Evolutionary conservation across 2,329 filamentous ascomycete genomes (phyloP).

Genomic region (Stemphylium lycopersici): DNA sequence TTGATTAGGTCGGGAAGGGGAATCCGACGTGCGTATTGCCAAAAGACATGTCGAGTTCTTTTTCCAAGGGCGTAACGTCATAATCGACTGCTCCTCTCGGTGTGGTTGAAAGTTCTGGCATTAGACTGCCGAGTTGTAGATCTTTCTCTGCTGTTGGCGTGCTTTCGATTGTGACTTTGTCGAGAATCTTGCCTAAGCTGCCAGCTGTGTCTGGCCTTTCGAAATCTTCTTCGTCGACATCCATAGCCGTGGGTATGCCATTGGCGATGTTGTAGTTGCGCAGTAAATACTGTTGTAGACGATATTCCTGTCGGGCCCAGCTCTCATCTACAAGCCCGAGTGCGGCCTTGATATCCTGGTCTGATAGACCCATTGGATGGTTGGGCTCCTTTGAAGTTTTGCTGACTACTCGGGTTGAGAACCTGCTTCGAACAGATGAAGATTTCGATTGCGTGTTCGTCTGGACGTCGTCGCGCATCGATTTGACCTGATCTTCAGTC

Average conservation of each 20-base stretch:
- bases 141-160: constrained; percentile 53
- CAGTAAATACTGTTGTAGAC: constrained; percentile 54
- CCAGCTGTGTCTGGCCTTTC: constrained; percentile 51
- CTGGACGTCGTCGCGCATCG: constrained; percentile 52
- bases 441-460: constrained; percentile 36
- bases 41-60: constrained; percentile 42
- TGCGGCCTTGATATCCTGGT: constrained; percentile 59
- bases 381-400: constrained; percentile 33
- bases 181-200: constrained; percentile 51
- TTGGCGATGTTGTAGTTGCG: constrained; percentile 56
- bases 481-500: constrained; percentile 62
- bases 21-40: constrained; percentile 18
- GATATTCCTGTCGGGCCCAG: constrained; percentile 57
- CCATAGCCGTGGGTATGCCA: constrained; percentile 51
- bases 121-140: constrained; percentile 32
- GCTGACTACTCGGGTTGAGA: constrained; percentile 40
- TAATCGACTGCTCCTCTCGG: constrained; percentile 20
- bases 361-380: constrained; percentile 43
- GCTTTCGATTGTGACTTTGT: constrained; percentile 53
- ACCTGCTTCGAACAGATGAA: constrained; percentile 42
- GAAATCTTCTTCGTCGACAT: constrained; percentile 55
- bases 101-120: constrained; percentile 2
- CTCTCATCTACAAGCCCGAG: constrained; percentile 56
- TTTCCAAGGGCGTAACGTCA: constrained; percentile 32
- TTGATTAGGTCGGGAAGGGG: constrained; percentile 6